A percentile compares a stretch with the other conserved stretches of the same genome.
These are phyloP conservation scores for Mycena capillaripes DNA, from an alignment of 768 basidiomycete genomes.

Conservation along the genomic window DNA sequence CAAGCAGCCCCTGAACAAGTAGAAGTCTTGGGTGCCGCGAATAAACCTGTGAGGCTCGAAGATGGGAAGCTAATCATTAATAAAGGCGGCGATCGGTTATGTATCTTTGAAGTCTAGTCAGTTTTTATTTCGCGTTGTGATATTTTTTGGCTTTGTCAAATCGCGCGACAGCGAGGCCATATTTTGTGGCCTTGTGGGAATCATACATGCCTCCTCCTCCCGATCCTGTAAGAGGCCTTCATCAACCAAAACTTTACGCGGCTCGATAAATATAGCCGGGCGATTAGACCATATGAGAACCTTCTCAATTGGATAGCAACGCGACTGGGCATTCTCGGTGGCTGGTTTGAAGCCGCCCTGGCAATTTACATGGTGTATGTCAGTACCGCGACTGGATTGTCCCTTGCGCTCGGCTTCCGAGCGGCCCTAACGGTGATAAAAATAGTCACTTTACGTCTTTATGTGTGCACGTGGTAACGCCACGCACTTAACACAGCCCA, in stretches of 20 bases:
- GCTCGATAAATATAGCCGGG: constrained; percentile 4
- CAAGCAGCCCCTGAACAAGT: neutral
- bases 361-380: neutral
- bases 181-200: constrained; percentile 5
- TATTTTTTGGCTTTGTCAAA: neutral
- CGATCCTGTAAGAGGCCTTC: constrained; percentile 19
- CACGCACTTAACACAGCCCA: too few species aligned
- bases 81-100: constrained; percentile 6
- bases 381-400: neutral
- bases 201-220: constrained; percentile 3
- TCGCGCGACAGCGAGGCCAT: neutral
- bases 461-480: too few species aligned
- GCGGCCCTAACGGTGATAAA: too few species aligned
- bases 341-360: neutral
- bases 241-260: constrained; percentile 16
- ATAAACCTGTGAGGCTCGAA: neutral
- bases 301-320: neutral
- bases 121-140: neutral
- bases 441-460: too few species aligned
- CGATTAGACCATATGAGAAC: constrained; percentile 11
- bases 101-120: constrained; percentile 3
- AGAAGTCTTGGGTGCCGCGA: neutral
- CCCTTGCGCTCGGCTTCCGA: too few species aligned
- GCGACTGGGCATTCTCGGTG: neutral
- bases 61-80: constrained; percentile 2